Base-by-base conservation (phyloP, 2,329 filamentous ascomycete species). In the Colletotrichum tamarilloi region DNA sequence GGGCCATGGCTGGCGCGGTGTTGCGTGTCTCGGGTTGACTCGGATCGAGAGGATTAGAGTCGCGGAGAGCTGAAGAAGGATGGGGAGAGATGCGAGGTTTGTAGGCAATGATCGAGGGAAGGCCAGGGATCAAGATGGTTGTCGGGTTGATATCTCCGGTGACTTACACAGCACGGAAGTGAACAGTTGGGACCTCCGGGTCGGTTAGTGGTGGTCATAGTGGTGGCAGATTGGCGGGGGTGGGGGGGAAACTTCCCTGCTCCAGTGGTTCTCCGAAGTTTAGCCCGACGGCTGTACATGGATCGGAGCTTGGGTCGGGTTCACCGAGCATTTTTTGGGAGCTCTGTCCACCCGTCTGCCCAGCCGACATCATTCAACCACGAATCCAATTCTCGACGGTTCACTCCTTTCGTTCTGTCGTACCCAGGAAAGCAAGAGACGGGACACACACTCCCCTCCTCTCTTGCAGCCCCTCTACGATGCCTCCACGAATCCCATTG, bases 1-100 rank as follows among this genome's bases (percentile, higher is more conserved):
- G 86, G 60, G 90, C 85, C 89, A 91, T 91, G 70, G 68, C 71
- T 35, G 28, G 35, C 12, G 46, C n/a, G 12, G 38, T 6, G 32
- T 35, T 35, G 32, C 32, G 32, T 35, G 32, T 35, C 32, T 35
- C 11, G 32, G 32, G 11, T 12, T 35, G 32, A 35, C 11, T 35
- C 32, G 11, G 4, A 35, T 35, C 12, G 11, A 7, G 19, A 58
- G 12, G 16, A 9, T 24, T 11, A 9, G 28, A 3, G 2, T 30
- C 24, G 60, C 5, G 30, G 7, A 12, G 35, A 22, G 30, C 11
- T 60, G 38, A 30, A n/a, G 8, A 14, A 22, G 35, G 16, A 38
- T 9, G 26, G 26, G 2, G 24, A 57, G 19, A 28, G 46, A 42
- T 58, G 56, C 6, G 35, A 62, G 22, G 42, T 30, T 46, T 3